phyloP scores from a whole-genome alignment of 2,329 filamentous ascomycete species.

The Aspergillus eucalypticola region DNA sequence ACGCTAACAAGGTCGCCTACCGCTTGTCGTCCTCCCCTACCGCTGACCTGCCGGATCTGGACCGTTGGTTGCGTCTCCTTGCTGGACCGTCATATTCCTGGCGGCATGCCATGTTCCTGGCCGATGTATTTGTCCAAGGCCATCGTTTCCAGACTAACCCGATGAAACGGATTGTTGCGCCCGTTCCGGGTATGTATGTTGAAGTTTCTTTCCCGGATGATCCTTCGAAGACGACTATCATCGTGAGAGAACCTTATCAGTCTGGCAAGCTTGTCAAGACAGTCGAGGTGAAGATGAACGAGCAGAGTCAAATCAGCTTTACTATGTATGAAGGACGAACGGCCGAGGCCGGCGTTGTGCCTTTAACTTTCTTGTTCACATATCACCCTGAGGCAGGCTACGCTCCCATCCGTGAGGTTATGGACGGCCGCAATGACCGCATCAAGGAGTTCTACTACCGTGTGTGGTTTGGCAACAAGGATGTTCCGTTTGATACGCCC shows the following conservation, averaged over 20 bases:
- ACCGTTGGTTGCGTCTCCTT: constrained; percentile 84
- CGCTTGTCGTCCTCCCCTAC: constrained; percentile 75
- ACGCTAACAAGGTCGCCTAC: constrained; percentile 78
- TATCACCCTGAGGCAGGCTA: constrained; percentile 96
- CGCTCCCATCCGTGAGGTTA: constrained; percentile 95
- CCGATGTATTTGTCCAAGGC: constrained; percentile 91
- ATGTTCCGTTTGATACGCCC: constrained; percentile 77
- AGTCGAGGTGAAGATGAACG: constrained; percentile 75
- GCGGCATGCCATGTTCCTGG: constrained; percentile 91
- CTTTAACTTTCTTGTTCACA: constrained; percentile 81
- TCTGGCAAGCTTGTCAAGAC: constrained; percentile 86
- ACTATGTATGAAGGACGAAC: constrained; percentile 93
- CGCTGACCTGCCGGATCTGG: constrained; percentile 71
- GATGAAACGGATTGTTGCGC: constrained; percentile 85
- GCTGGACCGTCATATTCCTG: constrained; percentile 85
- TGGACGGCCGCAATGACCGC: constrained; percentile 91
- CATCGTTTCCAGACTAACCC: constrained; percentile 98
- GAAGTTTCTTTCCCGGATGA: constrained; percentile 83
- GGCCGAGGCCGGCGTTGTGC: constrained; percentile 76
- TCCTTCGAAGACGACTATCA: constrained; percentile 78
- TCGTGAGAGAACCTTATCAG: constrained; percentile 81
- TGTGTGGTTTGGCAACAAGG: constrained; percentile 91
- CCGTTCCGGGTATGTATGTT: constrained; percentile 80
- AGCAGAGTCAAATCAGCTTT: constrained; percentile 77
- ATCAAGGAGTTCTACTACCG: constrained; percentile 99